Conservation (phyloP, 2,329 filamentous ascomycete species). For the Apiospora malaysiana region DNA sequence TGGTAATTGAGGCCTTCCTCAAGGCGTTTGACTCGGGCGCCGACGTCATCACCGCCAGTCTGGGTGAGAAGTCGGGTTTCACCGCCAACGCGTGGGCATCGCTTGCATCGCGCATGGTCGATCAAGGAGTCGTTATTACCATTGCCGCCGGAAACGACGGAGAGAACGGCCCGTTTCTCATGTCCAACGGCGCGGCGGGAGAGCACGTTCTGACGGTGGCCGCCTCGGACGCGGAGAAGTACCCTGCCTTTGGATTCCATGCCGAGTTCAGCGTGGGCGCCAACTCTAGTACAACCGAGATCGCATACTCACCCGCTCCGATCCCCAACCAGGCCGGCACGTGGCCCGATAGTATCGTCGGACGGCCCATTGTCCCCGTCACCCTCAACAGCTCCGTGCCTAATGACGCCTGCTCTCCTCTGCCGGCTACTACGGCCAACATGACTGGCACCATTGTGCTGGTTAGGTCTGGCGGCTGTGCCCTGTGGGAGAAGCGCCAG, state of each 20-base stretch:
- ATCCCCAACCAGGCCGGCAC: constrained; percentile 4
- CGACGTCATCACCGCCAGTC: constrained; percentile 34
- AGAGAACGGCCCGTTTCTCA: constrained; percentile 33
- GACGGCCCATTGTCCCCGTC: constrained; percentile 35
- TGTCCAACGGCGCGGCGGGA: constrained; percentile 35
- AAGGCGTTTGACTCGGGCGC: constrained; percentile 34
- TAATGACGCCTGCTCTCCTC: constrained; percentile 33
- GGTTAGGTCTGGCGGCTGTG: constrained; percentile 29
- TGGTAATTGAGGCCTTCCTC: constrained; percentile 32
- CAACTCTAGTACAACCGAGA: constrained; percentile 31
- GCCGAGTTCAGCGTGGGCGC: constrained; percentile 31
- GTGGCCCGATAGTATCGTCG: constrained; percentile 33
- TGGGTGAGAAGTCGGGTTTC: constrained; percentile 32
- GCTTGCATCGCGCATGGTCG: constrained; percentile 47
- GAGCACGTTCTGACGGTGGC: constrained; percentile 36
- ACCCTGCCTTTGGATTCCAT: constrained; percentile 31
- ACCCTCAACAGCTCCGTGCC: constrained; percentile 34
- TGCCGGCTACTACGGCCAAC: constrained; percentile 29
- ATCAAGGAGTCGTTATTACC: constrained; percentile 36
- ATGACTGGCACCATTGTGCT: constrained; percentile 29
- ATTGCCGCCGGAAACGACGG: constrained; percentile 33
- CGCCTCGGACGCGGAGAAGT: constrained; percentile 30
- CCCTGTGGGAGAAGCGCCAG: constrained; percentile 32
- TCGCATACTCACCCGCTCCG: constrained; percentile 33
- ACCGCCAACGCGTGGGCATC: constrained; percentile 49